Evolutionary conservation across 1,284 basidiomycete genomes (phyloP), one percentile per base, ranked within the genome.

Genomic region (Athelia sp.): DNA sequence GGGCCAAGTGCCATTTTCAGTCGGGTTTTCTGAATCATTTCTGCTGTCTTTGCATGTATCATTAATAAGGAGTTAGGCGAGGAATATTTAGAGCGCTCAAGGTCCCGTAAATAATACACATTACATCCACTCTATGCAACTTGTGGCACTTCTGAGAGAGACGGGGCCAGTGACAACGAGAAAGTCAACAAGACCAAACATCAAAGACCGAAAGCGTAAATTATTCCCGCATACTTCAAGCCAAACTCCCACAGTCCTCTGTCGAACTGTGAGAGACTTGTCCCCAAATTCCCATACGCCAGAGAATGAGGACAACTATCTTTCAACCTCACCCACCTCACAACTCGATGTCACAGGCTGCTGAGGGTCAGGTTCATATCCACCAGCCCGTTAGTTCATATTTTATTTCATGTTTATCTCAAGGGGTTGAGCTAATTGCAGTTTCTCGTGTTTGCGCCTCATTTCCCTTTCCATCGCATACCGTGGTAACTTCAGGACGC

Each of bases 391-490:
- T 40, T 21, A 40, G 36, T 40, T 21, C 15, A 40, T 8, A 40
- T 40, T 11, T 34, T 34, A 11, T 11, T n/a, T 34, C 32, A n/a
- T n/a, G 32, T 34, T 40, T 29, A 29, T 29, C 36, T 21, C 36
- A 40, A 6, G 19, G n/a, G 8, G 36, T 21, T n/a, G 36, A 6
- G 15, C 36, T 21, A 17, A 21, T 40, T 6, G 67, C 65, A 65
- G 60, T 67, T 67, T 60, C 66, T 72, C 47, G 64, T 67, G 58
- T 71, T 72, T 69, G 58, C 66, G 55, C 26, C 15, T 51, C 40
- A 34, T 45, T 3, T 21, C 46, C 21, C 40, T 52, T 56, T 51
- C 52, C 47, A 54, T 55, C 44, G 50, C 59, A 21, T 48, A 54
- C 40, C 55, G 51, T 54, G 46, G 53, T 48, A 56, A 56, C 53